Evolutionary conservation across 805 yeast species (phyloP).

Genomic region (Candida maltosa): DNA sequence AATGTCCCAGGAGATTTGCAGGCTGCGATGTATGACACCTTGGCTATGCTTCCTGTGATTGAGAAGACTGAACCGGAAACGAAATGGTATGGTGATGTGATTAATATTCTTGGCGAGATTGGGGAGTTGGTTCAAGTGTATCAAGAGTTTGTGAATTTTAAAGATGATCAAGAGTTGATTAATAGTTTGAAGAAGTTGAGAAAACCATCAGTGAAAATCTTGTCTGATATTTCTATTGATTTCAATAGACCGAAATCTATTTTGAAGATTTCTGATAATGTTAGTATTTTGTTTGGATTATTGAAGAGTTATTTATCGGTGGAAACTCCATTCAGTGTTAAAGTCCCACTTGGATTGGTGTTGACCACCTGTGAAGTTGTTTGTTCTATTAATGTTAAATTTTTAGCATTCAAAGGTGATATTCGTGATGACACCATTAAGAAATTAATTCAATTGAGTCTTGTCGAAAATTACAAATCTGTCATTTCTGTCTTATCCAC

Average conservation of each 20-base stretch:
- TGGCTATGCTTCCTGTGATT: constrained; percentile 54
- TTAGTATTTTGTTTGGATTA: constrained; percentile 42
- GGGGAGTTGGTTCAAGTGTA: constrained; percentile 56
- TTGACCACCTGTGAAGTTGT: constrained; percentile 52
- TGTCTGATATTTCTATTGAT: constrained; percentile 56
- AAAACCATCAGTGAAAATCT: constrained; percentile 13
- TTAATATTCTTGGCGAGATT: constrained; percentile 48
- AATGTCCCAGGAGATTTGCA: constrained; percentile 40
- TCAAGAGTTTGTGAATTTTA: constrained; percentile 54
- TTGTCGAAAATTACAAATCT: constrained; percentile 41
- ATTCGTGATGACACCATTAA: constrained; percentile 53
- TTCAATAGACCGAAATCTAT: constrained; percentile 53
- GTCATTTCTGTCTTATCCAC: constrained; percentile 42
- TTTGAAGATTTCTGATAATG: constrained; percentile 48
- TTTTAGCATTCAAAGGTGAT: constrained; percentile 55
- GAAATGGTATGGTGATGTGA: constrained; percentile 45
- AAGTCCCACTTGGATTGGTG: constrained; percentile 62
- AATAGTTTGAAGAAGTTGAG: constrained; percentile 36
- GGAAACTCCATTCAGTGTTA: constrained; percentile 53
- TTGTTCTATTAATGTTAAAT: constrained; percentile 52
- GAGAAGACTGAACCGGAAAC: constrained; percentile 51
- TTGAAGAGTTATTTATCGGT: constrained; percentile 40
- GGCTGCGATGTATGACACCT: constrained; percentile 41
- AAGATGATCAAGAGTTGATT: constrained; percentile 50
- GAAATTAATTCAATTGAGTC: constrained; percentile 39